phyloP scores from a whole-genome alignment of 2,329 filamentous ascomycete genomes.

The Fusarium coicis region DNA sequence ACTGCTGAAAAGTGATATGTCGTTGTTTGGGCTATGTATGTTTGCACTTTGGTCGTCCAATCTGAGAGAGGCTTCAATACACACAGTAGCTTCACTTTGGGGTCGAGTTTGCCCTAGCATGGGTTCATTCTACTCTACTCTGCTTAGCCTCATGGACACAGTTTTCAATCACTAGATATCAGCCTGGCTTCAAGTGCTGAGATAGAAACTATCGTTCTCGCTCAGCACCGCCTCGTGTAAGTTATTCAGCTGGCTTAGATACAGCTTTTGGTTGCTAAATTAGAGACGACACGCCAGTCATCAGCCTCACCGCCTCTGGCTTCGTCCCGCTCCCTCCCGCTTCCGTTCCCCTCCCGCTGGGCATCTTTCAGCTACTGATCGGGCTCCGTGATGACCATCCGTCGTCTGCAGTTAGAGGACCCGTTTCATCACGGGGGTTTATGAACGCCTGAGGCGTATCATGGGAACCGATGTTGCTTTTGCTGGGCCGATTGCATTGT shows the following conservation, averaged over 20 bases:
- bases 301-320: conserved; percentile 45
- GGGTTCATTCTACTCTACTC: conserved; percentile 4
- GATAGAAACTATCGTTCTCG: conserved; percentile 20
- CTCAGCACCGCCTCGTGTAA: conserved; percentile 30
- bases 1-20: conserved; percentile 32
- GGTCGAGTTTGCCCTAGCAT: conserved; percentile 5
- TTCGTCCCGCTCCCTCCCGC: conserved; percentile 43
- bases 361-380: conserved; percentile 37
- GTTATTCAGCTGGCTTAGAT: conserved; percentile 20
- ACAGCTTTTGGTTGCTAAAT: conserved; percentile 12
- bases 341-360: conserved; percentile 43
- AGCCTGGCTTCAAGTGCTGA: conserved; percentile 20
- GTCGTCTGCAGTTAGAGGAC: conserved; percentile 10
- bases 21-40: conserved; percentile 19
- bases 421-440: conserved; percentile 24
- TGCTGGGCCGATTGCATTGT: conserved; percentile 20
- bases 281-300: conserved; percentile 27
- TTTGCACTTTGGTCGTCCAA: conserved; percentile 21
- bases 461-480: conserved; percentile 21
- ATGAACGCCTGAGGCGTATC: conserved; percentile 18
- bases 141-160: not conserved
- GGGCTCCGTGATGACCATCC: conserved; percentile 15
- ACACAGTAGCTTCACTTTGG: conserved; percentile 3
- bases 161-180: not conserved
- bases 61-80: not conserved